Evolutionary conservation across 164 flowering plant genomes (phyloP), one percentile per base, ranked within the genome.

Genomic region (Nymphaea colorata): DNA sequence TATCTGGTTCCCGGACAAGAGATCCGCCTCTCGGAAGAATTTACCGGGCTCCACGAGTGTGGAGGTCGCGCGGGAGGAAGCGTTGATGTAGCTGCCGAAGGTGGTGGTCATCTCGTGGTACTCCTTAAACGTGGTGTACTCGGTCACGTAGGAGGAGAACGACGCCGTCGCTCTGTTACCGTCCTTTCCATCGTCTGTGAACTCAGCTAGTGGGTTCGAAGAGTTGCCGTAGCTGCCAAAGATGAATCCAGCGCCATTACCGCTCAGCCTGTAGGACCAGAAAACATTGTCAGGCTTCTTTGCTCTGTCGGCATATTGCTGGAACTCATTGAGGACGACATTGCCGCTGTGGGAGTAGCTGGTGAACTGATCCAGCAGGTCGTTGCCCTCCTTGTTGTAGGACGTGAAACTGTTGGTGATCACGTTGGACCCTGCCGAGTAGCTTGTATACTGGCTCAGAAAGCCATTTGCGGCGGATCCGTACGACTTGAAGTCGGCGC

Each of bases 141-240:
- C 84, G 16, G 69, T 18, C 3, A 83, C 81, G 59, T 91, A 87
- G 17, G 16, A 66, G 66, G 79, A 84, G 80, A 91, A 91, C 7
- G 79, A 85, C 14, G 82, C 61, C 0, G 44, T 16, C 44, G 76
- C 74, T 41, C 69, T 76, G 5, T 5, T 51, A 0, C 90, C 60
- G 11, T 83, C 87, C 55, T 79, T 75, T 0, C 87, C 96, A 73
- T 93, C 91, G 43, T 78, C 89, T 55, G 72, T 85, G 82, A 91
- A 93, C 62, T 86, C 96, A 1, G 71, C 65, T 0, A 94, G 94
- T 5, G 43, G 74, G 55, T 87, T 93, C 71, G 85, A 79, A 0
- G 94, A 77, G 43, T 85, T 85, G 1, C 97, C 98, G 62, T 93
- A 93, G 65, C 83, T 86, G 2, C 59, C 68, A 64, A 93, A 93